These are phyloP conservation scores for Drechslera avenae DNA, from an alignment of 2,329 filamentous ascomycete species.

Conservation along the genomic window DNA sequence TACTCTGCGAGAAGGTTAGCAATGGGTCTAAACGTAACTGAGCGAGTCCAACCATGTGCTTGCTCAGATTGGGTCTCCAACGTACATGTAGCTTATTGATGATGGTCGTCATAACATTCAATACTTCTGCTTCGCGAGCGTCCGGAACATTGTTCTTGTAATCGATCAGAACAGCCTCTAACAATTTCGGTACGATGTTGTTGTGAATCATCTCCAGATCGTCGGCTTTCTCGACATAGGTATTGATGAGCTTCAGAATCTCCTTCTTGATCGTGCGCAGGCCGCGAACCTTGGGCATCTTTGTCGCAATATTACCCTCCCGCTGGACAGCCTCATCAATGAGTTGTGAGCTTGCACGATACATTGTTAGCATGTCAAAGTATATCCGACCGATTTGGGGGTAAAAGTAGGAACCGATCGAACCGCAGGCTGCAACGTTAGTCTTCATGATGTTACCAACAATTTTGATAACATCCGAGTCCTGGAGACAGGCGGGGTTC, in stretches of 20 bases:
- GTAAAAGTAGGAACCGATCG: slow-evolving; percentile 96
- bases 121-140: slow-evolving; percentile 91
- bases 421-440: slow-evolving; percentile 97
- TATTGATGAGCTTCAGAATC: slow-evolving; percentile 97
- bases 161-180: slow-evolving; percentile 92
- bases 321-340: slow-evolving; percentile 90
- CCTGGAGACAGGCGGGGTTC: slow-evolving; percentile 85
- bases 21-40: slow-evolving; percentile 10
- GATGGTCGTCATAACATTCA: slow-evolving; percentile 97
- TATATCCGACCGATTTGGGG: slow-evolving; percentile 98
- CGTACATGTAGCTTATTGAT: slow-evolving; percentile 95
- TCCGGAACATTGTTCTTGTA: slow-evolving; percentile 97
- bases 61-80: slow-evolving; percentile 60
- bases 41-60: slow-evolving; percentile 53
- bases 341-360: slow-evolving; percentile 91
- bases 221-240: slow-evolving; percentile 97
- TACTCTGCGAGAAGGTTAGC: slow-evolving; percentile 59
- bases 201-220: slow-evolving; percentile 90
- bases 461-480: slow-evolving; percentile 94
- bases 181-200: slow-evolving; percentile 92
- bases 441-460: slow-evolving; percentile 99
- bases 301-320: slow-evolving; percentile 93
- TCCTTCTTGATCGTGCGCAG: slow-evolving; percentile 99
- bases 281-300: slow-evolving; percentile 95
- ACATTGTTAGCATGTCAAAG: slow-evolving; percentile 99